Evolutionary conservation across 352 stramenopile genomes (phyloP).

Genomic region (Phytophthora sansomeana): DNA sequence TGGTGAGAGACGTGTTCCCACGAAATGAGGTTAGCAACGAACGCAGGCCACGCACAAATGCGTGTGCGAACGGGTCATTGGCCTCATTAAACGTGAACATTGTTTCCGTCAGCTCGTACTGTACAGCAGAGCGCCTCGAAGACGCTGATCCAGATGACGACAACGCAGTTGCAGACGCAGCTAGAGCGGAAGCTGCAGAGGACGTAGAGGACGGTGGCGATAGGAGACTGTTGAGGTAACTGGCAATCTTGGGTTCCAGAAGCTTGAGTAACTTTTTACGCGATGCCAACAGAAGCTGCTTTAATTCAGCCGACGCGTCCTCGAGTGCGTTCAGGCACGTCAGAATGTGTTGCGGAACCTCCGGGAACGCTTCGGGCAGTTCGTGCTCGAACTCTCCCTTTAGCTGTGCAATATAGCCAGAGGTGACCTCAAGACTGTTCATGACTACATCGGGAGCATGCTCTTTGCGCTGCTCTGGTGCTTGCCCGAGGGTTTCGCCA

Average conservation of each 20-base stretch:
- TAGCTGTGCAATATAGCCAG: conserved; percentile 84
- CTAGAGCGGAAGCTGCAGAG: conserved; percentile 40
- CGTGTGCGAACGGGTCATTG: conserved; percentile 87
- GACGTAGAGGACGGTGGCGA: conserved; percentile 43
- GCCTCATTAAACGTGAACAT: conserved; percentile 90
- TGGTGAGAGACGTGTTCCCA: conserved; percentile 60
- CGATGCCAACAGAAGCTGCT: conserved; percentile 69
- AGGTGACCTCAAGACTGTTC: conserved; percentile 81
- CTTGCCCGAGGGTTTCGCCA: conserved; percentile 17
- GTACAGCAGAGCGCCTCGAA: conserved; percentile 52
- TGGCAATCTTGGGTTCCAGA: conserved; percentile 76
- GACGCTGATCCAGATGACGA: conserved; percentile 33
- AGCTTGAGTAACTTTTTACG: conserved; percentile 83
- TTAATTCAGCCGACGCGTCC: conserved; percentile 73
- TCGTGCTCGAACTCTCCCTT: conserved; percentile 80
- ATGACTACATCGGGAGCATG: conserved; percentile 78
- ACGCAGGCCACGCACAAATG: conserved; percentile 71
- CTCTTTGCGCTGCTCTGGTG: conserved; percentile 61
- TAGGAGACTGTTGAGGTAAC: conserved; percentile 60
- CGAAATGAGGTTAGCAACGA: conserved; percentile 63
- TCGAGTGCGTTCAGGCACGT: conserved; percentile 79
- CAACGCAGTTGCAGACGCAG: conserved; percentile 41
- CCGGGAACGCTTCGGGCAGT: conserved; percentile 72
- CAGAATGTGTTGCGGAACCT: conserved; percentile 76
- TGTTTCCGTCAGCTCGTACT: conserved; percentile 86